Percentiles rank a stretch among this genome's conserved stretches.
Evolutionary conservation across 2,329 filamentous ascomycete species (phyloP).

Genomic region (Harringtonia lauricola): DNA sequence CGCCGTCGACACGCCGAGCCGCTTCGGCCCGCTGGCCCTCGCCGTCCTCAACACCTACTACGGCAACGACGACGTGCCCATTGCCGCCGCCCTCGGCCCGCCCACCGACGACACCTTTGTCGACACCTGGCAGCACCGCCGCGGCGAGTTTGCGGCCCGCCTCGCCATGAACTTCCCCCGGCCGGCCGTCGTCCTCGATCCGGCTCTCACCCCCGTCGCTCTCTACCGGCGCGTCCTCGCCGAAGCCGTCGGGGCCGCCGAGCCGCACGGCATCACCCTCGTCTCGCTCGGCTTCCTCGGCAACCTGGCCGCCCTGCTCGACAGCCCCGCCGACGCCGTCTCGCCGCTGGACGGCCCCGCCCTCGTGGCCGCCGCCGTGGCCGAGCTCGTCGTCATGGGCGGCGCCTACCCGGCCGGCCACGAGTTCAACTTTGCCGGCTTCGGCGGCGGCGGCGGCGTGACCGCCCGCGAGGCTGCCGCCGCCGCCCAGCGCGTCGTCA

Average conservation of each 20-base stretch:
- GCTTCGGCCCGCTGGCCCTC: constrained; percentile 28
- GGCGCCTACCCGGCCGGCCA: constrained; percentile 34
- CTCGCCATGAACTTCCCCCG: constrained; percentile 29
- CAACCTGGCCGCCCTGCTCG: constrained; percentile 34
- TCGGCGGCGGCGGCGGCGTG: constrained; percentile 20
- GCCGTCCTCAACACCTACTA: constrained; percentile 31
- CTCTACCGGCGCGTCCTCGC: constrained; percentile 33
- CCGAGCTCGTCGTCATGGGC: constrained; percentile 40
- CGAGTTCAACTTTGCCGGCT: constrained; percentile 37
- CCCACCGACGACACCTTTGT: constrained; percentile 31
- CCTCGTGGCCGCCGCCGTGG: constrained; percentile 32
- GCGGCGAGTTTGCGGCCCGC: constrained; percentile 34
- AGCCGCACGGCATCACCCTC: constrained; percentile 30
- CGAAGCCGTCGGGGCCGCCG: constrained; percentile 24
- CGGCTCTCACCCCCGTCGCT: constrained; percentile 28
- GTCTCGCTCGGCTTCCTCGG: constrained; percentile 33
- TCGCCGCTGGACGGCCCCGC: constrained; percentile 26
- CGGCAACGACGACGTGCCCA: constrained; percentile 21
- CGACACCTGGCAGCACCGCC: constrained; percentile 20
- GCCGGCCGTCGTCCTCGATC: constrained; percentile 22
- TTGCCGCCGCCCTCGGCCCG: constrained; percentile 28
- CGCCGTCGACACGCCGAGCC: constrained; percentile 28
- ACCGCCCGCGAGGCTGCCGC: constrained; percentile 15
- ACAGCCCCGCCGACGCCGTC: constrained; percentile 28
- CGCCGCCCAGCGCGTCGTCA: constrained; percentile 22